Evolutionary conservation across 495 filamentous ascomycete species (phyloP).

Genomic region (Annulohypoxylon maeteangense): DNA sequence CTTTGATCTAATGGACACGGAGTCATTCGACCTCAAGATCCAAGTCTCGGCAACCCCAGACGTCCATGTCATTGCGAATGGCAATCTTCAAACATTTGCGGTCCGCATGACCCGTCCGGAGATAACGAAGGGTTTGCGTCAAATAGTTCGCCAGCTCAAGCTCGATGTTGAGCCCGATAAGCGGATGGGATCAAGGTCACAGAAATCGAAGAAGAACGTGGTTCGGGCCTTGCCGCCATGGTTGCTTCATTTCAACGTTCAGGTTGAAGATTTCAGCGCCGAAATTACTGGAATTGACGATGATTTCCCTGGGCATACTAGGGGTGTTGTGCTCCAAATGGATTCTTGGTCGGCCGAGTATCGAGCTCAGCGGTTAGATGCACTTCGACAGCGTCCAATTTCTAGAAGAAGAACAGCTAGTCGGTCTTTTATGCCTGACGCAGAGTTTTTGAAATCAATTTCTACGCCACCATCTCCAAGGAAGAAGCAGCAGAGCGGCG

Average conservation of each 20-base stretch:
- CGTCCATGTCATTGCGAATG: constrained; percentile 81
- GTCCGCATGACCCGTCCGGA: constrained; percentile 90
- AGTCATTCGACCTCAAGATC: constrained; percentile 85
- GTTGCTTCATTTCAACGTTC: constrained; percentile 84
- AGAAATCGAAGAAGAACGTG: constrained; percentile 72
- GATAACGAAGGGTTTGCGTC: constrained; percentile 89
- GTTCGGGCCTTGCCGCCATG: constrained; percentile 82
- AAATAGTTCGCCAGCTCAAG: constrained; percentile 85
- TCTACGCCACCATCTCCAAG: constrained; percentile 70
- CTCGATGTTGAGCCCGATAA: constrained; percentile 70
- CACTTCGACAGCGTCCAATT: constrained; percentile 56
- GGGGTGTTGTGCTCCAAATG: constrained; percentile 85
- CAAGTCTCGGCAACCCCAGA: constrained; percentile 87
- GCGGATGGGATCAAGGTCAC: constrained; percentile 58
- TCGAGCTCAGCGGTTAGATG: constrained; percentile 77
- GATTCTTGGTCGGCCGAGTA: constrained; percentile 95
- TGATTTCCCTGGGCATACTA: constrained; percentile 77
- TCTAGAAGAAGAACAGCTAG: constrained; percentile 68
- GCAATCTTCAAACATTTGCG: constrained; percentile 85
- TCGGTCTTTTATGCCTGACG: constrained; percentile 66
- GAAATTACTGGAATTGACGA: constrained; percentile 91
- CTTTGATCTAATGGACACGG: constrained; percentile 85
- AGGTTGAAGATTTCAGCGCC: constrained; percentile 86
- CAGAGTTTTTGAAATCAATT: constrained; percentile 66
- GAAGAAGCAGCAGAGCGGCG: constrained; percentile 65